Conservation (phyloP, 305 asterid genomes). For the Solanum hybrid region DNA sequence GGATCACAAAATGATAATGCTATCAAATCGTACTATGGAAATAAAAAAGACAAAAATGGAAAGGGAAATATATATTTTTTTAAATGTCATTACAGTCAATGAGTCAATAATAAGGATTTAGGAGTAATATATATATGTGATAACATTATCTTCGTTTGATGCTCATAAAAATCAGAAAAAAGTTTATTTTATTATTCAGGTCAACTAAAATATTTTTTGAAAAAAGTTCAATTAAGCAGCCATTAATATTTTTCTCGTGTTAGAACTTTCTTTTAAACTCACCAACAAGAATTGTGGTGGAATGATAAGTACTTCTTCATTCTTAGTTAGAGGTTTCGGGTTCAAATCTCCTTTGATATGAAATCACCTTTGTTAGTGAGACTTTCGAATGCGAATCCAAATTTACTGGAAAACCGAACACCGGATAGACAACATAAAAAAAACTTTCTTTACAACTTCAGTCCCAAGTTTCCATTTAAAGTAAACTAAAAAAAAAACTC, state of each 20-base stretch:
- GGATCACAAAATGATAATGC: background rate
- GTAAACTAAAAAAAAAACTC: background rate
- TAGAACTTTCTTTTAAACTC: background rate
- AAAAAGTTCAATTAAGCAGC: background rate
- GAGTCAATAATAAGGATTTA: background rate
- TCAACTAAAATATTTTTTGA: background rate
- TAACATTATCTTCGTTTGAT: no score
- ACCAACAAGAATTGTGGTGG: background rate
- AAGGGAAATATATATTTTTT: background rate
- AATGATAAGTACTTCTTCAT: no score
- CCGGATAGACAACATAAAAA: no score
- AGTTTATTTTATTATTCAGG: background rate
- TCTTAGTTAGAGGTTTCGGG: fast-evolving
- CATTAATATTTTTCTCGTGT: background rate
- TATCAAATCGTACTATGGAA: background rate
- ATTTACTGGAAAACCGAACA: no score
- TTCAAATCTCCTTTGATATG: no score
- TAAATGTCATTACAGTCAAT: background rate
- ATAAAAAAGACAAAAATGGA: background rate
- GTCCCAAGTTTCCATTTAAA: background rate
- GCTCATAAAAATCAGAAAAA: background rate
- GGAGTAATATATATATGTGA: background rate
- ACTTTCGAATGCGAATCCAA: background rate
- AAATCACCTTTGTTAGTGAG: no score
- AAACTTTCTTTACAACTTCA: background rate